Conservation (phyloP, 371 early-diverging fungal species). For the Syncephalastrum sp. region DNA sequence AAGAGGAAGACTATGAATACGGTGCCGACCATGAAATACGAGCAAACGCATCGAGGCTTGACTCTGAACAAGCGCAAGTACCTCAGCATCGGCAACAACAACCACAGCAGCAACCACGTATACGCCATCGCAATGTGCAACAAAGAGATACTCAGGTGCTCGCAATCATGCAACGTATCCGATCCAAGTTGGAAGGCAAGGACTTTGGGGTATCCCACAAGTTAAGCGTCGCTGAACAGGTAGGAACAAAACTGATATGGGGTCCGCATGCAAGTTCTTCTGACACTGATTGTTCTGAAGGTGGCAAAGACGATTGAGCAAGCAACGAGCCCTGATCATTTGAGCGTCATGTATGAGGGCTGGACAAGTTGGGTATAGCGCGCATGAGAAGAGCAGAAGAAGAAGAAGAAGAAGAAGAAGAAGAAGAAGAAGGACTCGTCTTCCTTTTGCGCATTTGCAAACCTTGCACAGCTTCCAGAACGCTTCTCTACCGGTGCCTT, state of each 20-base stretch:
- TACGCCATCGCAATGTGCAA: slow-evolving; percentile 11
- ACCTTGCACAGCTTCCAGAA: too few relatives aligned
- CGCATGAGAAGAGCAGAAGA: too few relatives aligned
- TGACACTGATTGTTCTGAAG: slow-evolving; percentile 6
- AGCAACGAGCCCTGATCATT: slow-evolving; percentile 55
- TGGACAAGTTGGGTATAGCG: slow-evolving; percentile 59
- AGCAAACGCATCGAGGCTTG: background rate
- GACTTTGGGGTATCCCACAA: slow-evolving; percentile 54
- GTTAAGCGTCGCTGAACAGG: slow-evolving; percentile 65
- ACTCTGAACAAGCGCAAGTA: background rate
- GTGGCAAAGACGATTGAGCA: slow-evolving; percentile 56
- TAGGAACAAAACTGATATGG: slow-evolving; percentile 14
- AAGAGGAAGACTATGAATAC: too few relatives aligned
- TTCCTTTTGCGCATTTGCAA: too few relatives aligned
- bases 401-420: too few relatives aligned
- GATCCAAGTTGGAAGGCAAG: slow-evolving; percentile 70
- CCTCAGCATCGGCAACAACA: background rate
- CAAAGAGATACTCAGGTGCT: slow-evolving; percentile 61
- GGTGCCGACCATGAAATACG: background rate
- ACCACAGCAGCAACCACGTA: slow-evolving; percentile 6
- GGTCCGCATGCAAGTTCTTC: background rate
- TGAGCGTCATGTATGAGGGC: slow-evolving; percentile 60
- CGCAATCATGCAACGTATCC: slow-evolving; percentile 58
- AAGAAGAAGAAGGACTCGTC: too few relatives aligned
- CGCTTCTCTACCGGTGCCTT: too few relatives aligned